Base-by-base conservation (phyloP, 257 asterid species). In the Eucommia ulmoides region DNA sequence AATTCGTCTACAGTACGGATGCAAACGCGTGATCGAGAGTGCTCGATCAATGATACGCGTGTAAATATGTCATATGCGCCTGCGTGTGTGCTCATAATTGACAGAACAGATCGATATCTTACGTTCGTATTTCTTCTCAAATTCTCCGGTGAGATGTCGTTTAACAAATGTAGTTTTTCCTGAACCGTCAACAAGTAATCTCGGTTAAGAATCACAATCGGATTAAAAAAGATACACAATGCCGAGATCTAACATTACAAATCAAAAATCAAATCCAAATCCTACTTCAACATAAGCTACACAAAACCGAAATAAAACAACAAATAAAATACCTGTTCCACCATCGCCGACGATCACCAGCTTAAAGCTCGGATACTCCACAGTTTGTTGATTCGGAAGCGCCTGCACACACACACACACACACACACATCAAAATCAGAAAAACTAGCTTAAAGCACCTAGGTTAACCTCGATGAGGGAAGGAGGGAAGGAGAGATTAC, bases 341-440 rank as follows among this genome's bases (percentile, higher is more conserved):
- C 72, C 72, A 55, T 66, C 67, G 9, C 72, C 72, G 23, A 66
- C 67, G n/a, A 66, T 53, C 22, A 66, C 72, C 12, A 60, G 67
- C 64, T 66, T 66, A 56, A 66, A 66, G 64, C 63, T 66, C 11
- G 72, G 67, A 61, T 60, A 60, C 50, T 66, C 72, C 26, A 60
- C 72, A 8, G 60, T 55, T 29, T 49, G 64, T 38, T 66, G 72
- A 50, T 66, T 46, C 16, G 67, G 72, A 3, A 66, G 63, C 45
- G 72, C 72, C 72, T 66, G 44, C 26, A 20, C n/a, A 18, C 15
- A 24, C 45, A 25, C 20, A 24, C 8, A 24, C 25, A 15, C 22
- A 24, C 16, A 23, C 3, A n/a, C 1, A 22, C 21, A 23, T 17
- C 12, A 29, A 29, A 29, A 8, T 8, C 12, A 15, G 45, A 38